Conservation (phyloP, 495 filamentous ascomycete genomes). For the Penicillium macrosclerotiorum region DNA sequence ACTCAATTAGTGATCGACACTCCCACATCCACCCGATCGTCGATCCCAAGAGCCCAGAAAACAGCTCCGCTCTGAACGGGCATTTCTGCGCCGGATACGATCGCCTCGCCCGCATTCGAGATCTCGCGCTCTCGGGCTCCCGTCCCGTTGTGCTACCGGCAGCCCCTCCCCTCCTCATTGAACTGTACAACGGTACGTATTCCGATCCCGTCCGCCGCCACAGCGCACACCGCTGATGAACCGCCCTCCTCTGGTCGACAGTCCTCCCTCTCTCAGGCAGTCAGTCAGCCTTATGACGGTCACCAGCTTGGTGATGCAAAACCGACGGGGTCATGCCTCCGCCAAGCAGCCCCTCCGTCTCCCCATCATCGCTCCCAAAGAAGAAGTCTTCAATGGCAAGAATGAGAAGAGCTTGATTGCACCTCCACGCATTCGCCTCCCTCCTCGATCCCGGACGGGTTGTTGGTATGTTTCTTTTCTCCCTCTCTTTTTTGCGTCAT, state of each 20-base stretch:
- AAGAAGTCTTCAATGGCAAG: slow-evolving; percentile 30
- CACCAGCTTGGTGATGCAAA: slow-evolving; percentile 38
- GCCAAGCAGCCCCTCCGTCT: slow-evolving; percentile 39
- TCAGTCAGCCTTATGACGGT: slow-evolving; percentile 34
- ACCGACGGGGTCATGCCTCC: slow-evolving; percentile 31
- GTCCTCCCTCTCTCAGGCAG: slow-evolving; percentile 3
- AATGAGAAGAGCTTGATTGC: slow-evolving; percentile 29
- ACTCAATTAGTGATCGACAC: background rate
- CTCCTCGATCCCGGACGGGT: slow-evolving; percentile 51
- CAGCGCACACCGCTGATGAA: no score
- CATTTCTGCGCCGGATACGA: no score
- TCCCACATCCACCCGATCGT: background rate
- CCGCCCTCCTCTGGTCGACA: no score
- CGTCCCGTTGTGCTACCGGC: background rate
- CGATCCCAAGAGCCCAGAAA: no score
- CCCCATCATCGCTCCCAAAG: slow-evolving; percentile 50
- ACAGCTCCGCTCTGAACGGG: no score
- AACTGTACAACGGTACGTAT: no score
- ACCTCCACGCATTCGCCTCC: slow-evolving; percentile 48
- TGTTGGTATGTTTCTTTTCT: slow-evolving; percentile 45
- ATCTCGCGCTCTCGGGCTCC: no score
- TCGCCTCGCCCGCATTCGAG: no score
- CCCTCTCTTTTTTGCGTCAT: slow-evolving; percentile 4
- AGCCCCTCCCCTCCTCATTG: background rate
- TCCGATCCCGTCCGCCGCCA: slow-evolving; percentile 5